Base-by-base conservation (phyloP, 768 basidiomycete species). In the Neoboletus subvelutipes region DNA sequence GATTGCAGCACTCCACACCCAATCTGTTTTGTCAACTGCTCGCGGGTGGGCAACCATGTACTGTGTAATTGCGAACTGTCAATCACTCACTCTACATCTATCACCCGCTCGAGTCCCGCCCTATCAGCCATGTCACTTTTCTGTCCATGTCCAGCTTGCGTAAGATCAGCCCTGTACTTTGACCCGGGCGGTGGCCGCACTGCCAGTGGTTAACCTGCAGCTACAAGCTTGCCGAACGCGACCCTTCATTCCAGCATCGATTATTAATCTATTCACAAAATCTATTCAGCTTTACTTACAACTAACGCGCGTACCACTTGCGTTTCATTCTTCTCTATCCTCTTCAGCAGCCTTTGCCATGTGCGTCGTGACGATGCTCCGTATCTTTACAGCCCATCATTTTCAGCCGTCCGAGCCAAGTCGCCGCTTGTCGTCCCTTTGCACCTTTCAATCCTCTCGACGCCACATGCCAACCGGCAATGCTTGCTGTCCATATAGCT, bases 391-490 rank as follows among this genome's bases (percentile, higher is more conserved):
- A 9, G 24, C 13, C 18, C 41, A 36, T 17, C 50, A 31, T 45
- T 45, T n/a, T 12, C 28, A 46, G 17, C 9, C 4, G n/a, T 28
- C 20, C 31, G 40, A 18, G n/a, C 48, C 15, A 33, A 12, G 0
- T n/a, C 22, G 34, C 41, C 55, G 22, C 51, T 20, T 43, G 39
- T 37, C 45, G 28, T 40, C 34, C 42, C 42, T 57, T 18, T 20
- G 22, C 4, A 10, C 41, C 5, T 5, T 20, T 43, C 39, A 11
- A 20, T 20, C 10, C 11, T 10, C 22, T 41, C 22, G 26, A 7
- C 40, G 60, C 60, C 60, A 62, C 60, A 55, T 31, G 48, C 59
- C 54, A 62, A 56, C 43, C 31, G 59, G 43, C 45, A 56, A 22
- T 22, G n/a, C 17, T 28, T 31, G 36, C 53, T 12, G 20, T 41